Evolutionary conservation across 2,329 filamentous ascomycete species (phyloP), one percentile per base, ranked within the genome.

Genomic region (Phaeoacremonium minimum): DNA sequence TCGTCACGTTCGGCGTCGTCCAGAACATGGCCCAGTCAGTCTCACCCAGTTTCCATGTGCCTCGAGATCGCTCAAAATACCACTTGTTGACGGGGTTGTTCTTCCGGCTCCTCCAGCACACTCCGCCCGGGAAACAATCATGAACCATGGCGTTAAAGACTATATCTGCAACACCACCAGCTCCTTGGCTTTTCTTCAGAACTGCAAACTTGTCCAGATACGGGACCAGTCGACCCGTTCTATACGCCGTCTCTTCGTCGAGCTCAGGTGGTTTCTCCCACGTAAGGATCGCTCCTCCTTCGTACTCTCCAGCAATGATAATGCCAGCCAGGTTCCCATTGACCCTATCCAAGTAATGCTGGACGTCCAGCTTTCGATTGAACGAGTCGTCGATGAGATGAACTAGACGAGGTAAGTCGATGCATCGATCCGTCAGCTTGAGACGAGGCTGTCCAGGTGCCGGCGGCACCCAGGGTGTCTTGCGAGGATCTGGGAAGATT

Each of bases 161-260:
- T 28, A 97, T 85, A 55, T 98, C 93, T 2, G 93, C 91, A 4
- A 97, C 90, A 4, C 93, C 91, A 2, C 88, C 88, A 0, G 86
- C 87, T 0, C 93, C 93, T 58, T 98, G 93, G 11, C 83, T 85
- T 42, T 80, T 83, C 47, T 86, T 91, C 13, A 95, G 71, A 1
- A 98, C 93, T 1, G 93, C 93, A 55, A 98, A 97, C 58, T 98
- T 98, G 62, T 98, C 93, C 18, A 98, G 73, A 56, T 98, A 98
- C 0, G 93, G 93, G 1, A 98, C 86, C 47, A 88, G 75, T 8
- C 85, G 75, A 2, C 72, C 72, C 22, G 72, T 71, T 14, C 68
- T 62, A 38, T 75, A 65, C 40, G 59, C 74, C 53, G 52, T 69
- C 58, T 78, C 71, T 34, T 79, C 73, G 30, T 66, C 63, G 15